Evolutionary conservation across 1,284 basidiomycete genomes (phyloP), one percentile per base, ranked within the genome.

Genomic region (Boletus semigastroideus): DNA sequence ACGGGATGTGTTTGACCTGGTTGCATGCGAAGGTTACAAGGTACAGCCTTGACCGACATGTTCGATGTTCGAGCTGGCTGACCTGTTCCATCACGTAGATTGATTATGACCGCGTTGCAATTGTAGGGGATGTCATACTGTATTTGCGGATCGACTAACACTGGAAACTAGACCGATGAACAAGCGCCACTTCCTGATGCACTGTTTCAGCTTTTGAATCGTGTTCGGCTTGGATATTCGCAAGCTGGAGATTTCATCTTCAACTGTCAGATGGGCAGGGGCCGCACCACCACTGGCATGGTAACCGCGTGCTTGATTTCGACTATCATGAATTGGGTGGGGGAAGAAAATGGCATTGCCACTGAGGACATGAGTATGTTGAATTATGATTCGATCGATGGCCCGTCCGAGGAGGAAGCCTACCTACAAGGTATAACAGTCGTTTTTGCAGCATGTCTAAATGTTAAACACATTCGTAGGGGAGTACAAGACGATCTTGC

Each of bases 401-500:
- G 88, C 0, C 83, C 84, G 1, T 88, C 87, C 4, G 92, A 94
- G 64, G 87, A 91, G 59, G 85, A 91, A 61, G 90, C 89, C 2
- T 94, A 94, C 70, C 74, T 92, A 46, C 86, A 92, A 73, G 93
- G 93, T 88, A 62, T 17, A 4, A 20, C 19, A 34, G 8, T 22
- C 20, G 20, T 41, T 30, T 14, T 19, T 44, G 19, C 7, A 5
- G 22, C 9, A 12, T 16, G 39, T n/a, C 28, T 31, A 34, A 42
- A 48, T 17, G 17, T 46, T 50, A 36, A 56, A 20, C 33, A 39
- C 20, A 14, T 49, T n/a, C 49, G 10, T 57, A 88, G 96, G 96
- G 45, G 96, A 99, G 67, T 99, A 98, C 77, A 98, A 98, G 73
- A 92, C 87, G 3, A 98, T 99, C 54, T 73, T 99, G 40, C 94